Conservation (phyloP, 164 flowering plant species). For the Akebia trifoliata region DNA sequence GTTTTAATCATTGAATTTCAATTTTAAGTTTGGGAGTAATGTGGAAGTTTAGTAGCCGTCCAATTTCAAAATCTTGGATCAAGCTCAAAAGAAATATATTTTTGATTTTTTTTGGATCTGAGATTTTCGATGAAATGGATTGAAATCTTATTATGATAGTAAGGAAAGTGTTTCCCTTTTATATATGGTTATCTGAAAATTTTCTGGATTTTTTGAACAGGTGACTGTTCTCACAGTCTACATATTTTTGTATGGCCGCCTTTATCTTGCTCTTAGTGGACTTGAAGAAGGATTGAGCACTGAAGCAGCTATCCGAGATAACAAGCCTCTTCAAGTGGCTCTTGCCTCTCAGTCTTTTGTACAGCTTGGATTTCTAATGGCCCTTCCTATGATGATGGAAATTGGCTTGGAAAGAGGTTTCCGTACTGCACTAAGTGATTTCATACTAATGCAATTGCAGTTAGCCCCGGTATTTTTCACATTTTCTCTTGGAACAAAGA, state of each 20-base stretch:
- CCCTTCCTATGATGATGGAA: conserved; percentile 98
- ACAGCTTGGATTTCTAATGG: conserved; percentile 88
- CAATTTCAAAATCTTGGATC: no score
- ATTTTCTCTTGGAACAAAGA: conserved; percentile 94
- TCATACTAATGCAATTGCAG: conserved; percentile 88
- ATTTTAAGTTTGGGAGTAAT: no score
- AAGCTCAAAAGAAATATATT: background rate
- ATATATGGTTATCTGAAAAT: no score
- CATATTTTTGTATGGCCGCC: conserved; percentile 86
- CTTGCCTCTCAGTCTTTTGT: conserved; percentile 96
- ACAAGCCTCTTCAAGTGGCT: conserved; percentile 78
- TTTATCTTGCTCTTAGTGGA: conserved; percentile 96
- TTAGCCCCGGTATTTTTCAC: conserved; percentile 96
- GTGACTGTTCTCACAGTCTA: conserved; percentile 88
- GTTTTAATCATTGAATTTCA: no score
- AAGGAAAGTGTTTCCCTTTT: no score
- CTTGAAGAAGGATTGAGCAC: conserved; percentile 62
- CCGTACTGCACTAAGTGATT: conserved; percentile 85
- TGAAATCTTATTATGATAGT: no score
- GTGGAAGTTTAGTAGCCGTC: no score
- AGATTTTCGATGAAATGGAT: no score
- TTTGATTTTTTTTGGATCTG: no score
- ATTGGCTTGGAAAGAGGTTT: conserved; percentile 91
- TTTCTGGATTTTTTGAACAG: no score
- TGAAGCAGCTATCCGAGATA: conserved; percentile 48